Base-by-base conservation (phyloP, 2,329 filamentous ascomycete genomes). In the Colletotrichum sp. region DNA sequence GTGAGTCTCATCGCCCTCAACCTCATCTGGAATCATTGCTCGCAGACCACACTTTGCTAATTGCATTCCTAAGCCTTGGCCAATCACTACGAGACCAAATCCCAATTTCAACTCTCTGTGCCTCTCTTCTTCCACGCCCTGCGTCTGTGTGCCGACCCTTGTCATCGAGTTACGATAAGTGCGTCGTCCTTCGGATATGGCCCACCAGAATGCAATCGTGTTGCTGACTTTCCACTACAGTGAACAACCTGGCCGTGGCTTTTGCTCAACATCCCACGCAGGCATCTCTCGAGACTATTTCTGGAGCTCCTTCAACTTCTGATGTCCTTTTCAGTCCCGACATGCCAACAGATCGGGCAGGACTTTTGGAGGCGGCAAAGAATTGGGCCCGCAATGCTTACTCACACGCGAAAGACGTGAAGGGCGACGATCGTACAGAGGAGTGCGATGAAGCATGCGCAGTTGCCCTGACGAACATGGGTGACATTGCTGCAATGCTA, bases 111-210 rank as follows among this genome's bases (percentile, higher is more conserved):
- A 79, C 92, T 98, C 3, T 94, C 96, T 7, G 91, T 96, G 26
- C 96, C 96, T 5, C 88, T 98, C 34, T 98, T 96, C 83, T 92
- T 98, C 80, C 95, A 98, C 81, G 95, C 96, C 7, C 88, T 98
- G 39, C 90, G 93, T 21, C 85, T 97, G 61, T 93, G 82, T 89
- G 92, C 85, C 26, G 86, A 86, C 30, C 90, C 88, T 34, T 98
- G 96, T 82, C 96, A 98, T 82, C 92, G 94, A 67, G 94, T 95
- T 32, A 89, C 96, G 16, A 88, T 98, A 82, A 98, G 90, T 94
- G 88, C 82, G 90, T 88, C 21, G 16, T 39, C 43, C 48, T 10
- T 76, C 76, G 13, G 15, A 55, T 34, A 9, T 66, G 18, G 34
- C 24, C 28, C 28, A 28, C 55, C 26, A 57, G 30, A n/a, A 66